A percentile compares a stretch with the other conserved stretches of the same genome.
Evolutionary conservation across 495 filamentous ascomycete species (phyloP).

Genomic region (Penicillium verhagenii): DNA sequence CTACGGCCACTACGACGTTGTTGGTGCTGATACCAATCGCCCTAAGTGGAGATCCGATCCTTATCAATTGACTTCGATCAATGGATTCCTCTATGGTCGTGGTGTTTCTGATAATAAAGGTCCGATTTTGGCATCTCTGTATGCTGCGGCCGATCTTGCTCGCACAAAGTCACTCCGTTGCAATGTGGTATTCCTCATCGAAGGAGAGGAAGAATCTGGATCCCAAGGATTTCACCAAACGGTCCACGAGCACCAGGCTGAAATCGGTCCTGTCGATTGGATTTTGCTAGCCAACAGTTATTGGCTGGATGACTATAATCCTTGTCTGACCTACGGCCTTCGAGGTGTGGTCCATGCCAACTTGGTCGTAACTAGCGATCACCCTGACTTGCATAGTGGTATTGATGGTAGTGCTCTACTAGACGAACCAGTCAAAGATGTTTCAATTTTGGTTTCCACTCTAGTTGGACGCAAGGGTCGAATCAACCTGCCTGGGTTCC

Average conservation of each 20-base stretch:
- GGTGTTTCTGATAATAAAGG: constrained; percentile 98
- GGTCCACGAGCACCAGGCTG: constrained; percentile 71
- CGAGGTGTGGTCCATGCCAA: constrained; percentile 95
- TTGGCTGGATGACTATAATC: constrained; percentile 94
- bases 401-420: constrained; percentile 89
- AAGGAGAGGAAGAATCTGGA: constrained; percentile 95
- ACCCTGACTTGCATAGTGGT: constrained; percentile 90
- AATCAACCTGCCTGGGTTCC: constrained; percentile 71
- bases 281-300: constrained; percentile 95
- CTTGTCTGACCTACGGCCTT: constrained; percentile 91
- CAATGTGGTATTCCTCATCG: constrained; percentile 90
- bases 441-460: constrained; percentile 75
- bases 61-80: constrained; percentile 77
- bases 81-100: constrained; percentile 95
- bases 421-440: constrained; percentile 86
- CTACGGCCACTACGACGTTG: constrained; percentile 99
- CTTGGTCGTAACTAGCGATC: constrained; percentile 76
- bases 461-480: constrained; percentile 66
- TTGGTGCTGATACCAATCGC: constrained; percentile 78
- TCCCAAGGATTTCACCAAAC: constrained; percentile 84
- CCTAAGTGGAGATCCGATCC: constrained; percentile 82
- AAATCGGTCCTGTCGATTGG: constrained; percentile 89
- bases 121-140: constrained; percentile 86
- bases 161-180: constrained; percentile 74
- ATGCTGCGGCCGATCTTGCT: constrained; percentile 83